Evolutionary conservation across 1,284 basidiomycete genomes (phyloP).

Genomic region (Amylostereum chailletii): DNA sequence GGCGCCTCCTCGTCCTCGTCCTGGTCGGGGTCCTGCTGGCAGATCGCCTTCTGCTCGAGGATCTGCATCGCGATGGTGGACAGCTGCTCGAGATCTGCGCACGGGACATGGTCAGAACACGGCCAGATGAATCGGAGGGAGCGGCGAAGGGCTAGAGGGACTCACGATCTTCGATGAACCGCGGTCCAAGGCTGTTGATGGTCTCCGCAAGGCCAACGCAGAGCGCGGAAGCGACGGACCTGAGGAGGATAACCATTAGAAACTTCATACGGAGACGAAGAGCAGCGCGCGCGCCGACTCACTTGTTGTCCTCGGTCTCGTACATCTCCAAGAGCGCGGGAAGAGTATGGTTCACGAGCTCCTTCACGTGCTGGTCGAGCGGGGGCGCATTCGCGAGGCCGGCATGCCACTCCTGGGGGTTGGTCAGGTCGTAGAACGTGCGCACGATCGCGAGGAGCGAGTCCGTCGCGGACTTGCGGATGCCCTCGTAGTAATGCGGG

Average conservation of each 20-base stretch:
- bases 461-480: slow-evolving; percentile 89
- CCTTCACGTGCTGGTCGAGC: slow-evolving; percentile 72
- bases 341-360: slow-evolving; percentile 75
- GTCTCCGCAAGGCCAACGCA: slow-evolving; percentile 87
- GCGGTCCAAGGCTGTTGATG: slow-evolving; percentile 85
- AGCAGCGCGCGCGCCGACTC: slow-evolving; percentile 30
- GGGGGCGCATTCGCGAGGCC: slow-evolving; percentile 50
- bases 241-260: slow-evolving; percentile 24
- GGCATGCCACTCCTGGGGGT: slow-evolving; percentile 76
- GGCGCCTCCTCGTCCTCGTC: slow-evolving; percentile 78
- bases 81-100: slow-evolving; percentile 69
- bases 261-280: neutral
- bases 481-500: slow-evolving; percentile 95
- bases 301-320: slow-evolving; percentile 97
- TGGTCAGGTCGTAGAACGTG: slow-evolving; percentile 87
- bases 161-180: slow-evolving; percentile 68
- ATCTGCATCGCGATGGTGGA: slow-evolving; percentile 77
- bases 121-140: slow-evolving; percentile 9
- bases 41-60: slow-evolving; percentile 87
- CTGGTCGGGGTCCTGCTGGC: slow-evolving; percentile 94
- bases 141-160: slow-evolving; percentile 10
- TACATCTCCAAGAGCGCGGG: slow-evolving; percentile 83
- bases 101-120: too few species aligned
- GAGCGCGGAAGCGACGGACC: slow-evolving; percentile 80
- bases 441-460: slow-evolving; percentile 87